Conservation (phyloP, 495 filamentous ascomycete species). For the Tuber indicum region DNA sequence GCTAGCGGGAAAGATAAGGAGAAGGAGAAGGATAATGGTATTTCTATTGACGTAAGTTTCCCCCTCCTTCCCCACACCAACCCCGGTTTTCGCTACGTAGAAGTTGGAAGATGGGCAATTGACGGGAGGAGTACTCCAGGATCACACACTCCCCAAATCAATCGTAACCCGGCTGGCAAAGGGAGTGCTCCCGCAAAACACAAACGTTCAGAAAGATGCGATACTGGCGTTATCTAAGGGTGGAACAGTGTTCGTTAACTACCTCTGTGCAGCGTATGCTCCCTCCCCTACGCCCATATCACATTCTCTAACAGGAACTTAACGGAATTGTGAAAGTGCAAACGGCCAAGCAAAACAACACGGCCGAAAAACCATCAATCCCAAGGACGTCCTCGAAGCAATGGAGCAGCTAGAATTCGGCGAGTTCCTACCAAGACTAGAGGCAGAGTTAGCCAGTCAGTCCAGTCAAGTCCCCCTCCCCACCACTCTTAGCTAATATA, state of each 20-base stretch:
- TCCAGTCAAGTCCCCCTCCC: slow-evolving; percentile 29
- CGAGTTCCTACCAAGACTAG: slow-evolving; percentile 53
- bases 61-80: background rate
- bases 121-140: slow-evolving; percentile 49
- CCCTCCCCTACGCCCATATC: background rate
- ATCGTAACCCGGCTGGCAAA: slow-evolving; percentile 90
- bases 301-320: background rate
- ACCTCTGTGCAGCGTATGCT: slow-evolving; percentile 73
- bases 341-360: slow-evolving; percentile 62
- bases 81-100: background rate
- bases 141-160: slow-evolving; percentile 86
- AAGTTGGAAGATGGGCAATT: background rate
- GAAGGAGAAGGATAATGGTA: slow-evolving; percentile 34
- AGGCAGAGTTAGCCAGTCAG: slow-evolving; percentile 55
- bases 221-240: slow-evolving; percentile 85
- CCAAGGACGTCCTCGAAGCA: slow-evolving; percentile 74
- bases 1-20: slow-evolving; percentile 9
- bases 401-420: slow-evolving; percentile 78
- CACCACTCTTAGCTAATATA: slow-evolving; percentile 11
- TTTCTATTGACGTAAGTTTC: slow-evolving; percentile 43
- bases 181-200: slow-evolving; percentile 92
- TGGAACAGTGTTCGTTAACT: slow-evolving; percentile 89
- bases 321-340: slow-evolving; percentile 50
- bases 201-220: slow-evolving; percentile 89
- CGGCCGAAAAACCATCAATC: slow-evolving; percentile 78